Percentiles rank a stretch among this genome's conserved stretches.
Conservation (phyloP, 2,329 filamentous ascomycete genomes). For the Fusarium domesticum region DNA sequence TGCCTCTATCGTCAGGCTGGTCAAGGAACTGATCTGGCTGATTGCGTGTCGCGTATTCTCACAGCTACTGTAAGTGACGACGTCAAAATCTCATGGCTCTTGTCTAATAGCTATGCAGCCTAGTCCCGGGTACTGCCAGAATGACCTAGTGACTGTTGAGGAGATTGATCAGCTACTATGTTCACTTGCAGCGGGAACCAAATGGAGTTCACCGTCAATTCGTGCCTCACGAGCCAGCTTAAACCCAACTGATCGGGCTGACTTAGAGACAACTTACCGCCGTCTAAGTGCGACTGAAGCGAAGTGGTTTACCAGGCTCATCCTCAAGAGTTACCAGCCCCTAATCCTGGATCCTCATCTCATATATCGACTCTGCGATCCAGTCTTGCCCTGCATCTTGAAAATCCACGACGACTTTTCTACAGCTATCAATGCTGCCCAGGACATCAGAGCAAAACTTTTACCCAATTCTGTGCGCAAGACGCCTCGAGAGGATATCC, state of each 20-base stretch:
- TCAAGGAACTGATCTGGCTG: slow-evolving; percentile 63
- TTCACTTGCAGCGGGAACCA: slow-evolving; percentile 63
- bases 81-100: background rate
- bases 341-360: slow-evolving; percentile 57
- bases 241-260: slow-evolving; percentile 35
- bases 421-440: slow-evolving; percentile 55
- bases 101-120: slow-evolving; percentile 37
- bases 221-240: slow-evolving; percentile 36
- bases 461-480: slow-evolving; percentile 18
- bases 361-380: slow-evolving; percentile 62
- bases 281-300: slow-evolving; percentile 65
- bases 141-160: slow-evolving; percentile 58
- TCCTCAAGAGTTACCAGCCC: slow-evolving; percentile 73
- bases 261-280: slow-evolving; percentile 56
- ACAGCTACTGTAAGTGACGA: slow-evolving; percentile 50
- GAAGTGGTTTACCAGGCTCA: slow-evolving; percentile 82
- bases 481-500: slow-evolving; percentile 16
- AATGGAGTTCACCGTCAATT: slow-evolving; percentile 67
- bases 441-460: slow-evolving; percentile 24
- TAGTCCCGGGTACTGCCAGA: slow-evolving; percentile 34
- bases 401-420: slow-evolving; percentile 67
- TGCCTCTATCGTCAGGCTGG: slow-evolving; percentile 58
- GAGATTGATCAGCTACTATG: slow-evolving; percentile 67
- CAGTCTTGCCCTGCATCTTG: slow-evolving; percentile 65
- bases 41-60: slow-evolving; percentile 66